Percentiles rank a stretch among this genome's conserved stretches.
These are phyloP conservation scores for Phoenix dactylifera DNA, from an alignment of 176 grass and related monocot species.

Conservation along the genomic window DNA sequence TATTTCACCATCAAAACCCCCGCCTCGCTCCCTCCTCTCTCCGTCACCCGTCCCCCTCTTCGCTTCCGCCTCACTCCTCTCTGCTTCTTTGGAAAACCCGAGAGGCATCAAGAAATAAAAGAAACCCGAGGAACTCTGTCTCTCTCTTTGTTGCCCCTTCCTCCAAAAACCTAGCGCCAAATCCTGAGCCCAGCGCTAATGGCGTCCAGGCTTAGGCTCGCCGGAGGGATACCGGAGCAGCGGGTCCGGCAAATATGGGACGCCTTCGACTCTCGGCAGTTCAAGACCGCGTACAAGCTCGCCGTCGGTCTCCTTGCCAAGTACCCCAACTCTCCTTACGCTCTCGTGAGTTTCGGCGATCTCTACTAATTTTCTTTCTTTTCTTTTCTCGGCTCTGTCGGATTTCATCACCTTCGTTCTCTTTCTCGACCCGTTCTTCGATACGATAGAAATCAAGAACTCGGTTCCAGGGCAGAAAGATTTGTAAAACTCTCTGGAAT, in stretches of 20 bases:
- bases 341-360: constrained; percentile 42
- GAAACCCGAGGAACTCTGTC: constrained; percentile 15
- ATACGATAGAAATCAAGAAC: no score
- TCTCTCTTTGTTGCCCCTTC: neutral
- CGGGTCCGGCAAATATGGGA: constrained; percentile 94
- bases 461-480: no score
- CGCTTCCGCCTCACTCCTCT: neutral
- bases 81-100: no score
- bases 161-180: constrained; percentile 23
- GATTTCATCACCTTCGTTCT: no score
- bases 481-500: no score
- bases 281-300: constrained; percentile 72
- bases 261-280: constrained; percentile 91
- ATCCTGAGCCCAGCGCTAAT: constrained; percentile 20
- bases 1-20: neutral
- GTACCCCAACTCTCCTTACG: constrained; percentile 77
- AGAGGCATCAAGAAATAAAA: no score
- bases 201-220: constrained; percentile 80
- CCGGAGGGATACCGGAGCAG: constrained; percentile 84
- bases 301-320: constrained; percentile 55
- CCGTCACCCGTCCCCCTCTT: no score
- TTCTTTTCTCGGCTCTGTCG: neutral
- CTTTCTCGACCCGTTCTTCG: no score
- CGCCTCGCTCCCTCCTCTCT: neutral
- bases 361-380: neutral